Evolutionary conservation across 2,329 filamentous ascomycete genomes (phyloP).

Genomic region (Leptographium galeiforme): DNA sequence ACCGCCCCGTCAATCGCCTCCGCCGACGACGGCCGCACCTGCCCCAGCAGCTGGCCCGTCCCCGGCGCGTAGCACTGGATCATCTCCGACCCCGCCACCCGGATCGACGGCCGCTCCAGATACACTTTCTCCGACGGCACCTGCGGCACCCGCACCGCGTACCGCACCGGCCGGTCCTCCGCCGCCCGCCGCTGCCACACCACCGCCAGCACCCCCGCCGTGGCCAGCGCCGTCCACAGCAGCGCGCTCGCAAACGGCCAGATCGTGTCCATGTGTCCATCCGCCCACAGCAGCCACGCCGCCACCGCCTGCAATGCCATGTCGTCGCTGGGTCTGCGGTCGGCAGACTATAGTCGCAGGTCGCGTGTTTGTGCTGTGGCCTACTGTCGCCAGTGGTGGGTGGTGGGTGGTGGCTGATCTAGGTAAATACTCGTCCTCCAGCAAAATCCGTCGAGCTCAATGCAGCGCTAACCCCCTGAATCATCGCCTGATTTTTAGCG

Average conservation of each 20-base stretch:
- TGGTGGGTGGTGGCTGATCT: too few species aligned
- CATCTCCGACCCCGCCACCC: constrained; percentile 48
- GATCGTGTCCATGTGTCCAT: neutral
- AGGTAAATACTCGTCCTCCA: too few species aligned
- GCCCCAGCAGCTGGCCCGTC: constrained; percentile 70
- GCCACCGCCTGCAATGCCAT: constrained; percentile 3
- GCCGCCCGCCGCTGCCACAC: constrained; percentile 15
- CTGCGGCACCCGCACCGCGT: constrained; percentile 49
- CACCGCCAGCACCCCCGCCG: constrained; percentile 4
- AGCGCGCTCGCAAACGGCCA: constrained; percentile 1
- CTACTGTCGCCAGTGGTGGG: too few species aligned
- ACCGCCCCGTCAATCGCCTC: constrained; percentile 70
- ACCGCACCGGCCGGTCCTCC: constrained; percentile 34
- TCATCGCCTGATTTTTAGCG: neutral
- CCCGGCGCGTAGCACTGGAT: constrained; percentile 84
- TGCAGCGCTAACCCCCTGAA: neutral
- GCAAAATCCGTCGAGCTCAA: too few species aligned
- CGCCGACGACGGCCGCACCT: constrained; percentile 61
- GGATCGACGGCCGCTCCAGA: constrained; percentile 31
- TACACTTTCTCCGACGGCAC: constrained; percentile 36
- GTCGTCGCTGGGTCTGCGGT: neutral
- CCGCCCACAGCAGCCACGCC: constrained; percentile 1
- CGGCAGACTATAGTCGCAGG: too few species aligned
- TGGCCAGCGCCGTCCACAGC: constrained; percentile 5
- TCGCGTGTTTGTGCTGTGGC: too few species aligned